Evolutionary conservation across 2,329 filamentous ascomycete genomes (phyloP), one percentile per base, ranked within the genome.

Genomic region (Talaromyces sp.): DNA sequence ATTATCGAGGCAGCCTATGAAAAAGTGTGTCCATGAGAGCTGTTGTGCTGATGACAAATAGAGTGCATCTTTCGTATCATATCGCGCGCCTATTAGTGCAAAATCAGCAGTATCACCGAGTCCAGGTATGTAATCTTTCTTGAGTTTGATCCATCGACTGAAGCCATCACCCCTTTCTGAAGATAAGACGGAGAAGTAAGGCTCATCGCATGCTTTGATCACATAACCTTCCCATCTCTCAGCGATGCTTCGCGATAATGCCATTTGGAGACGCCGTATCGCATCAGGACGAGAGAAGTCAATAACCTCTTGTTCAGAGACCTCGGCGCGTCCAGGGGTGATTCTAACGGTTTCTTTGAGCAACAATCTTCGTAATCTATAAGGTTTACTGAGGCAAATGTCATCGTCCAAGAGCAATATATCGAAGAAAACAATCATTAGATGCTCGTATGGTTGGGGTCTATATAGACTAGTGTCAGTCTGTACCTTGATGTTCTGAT

Each of bases 101-200:
- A 96, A 90, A 72, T 96, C 93, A 9, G 90, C 90, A 33, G 92
- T 86, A 64, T 96, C 92, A 0, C 92, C 91, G 71, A 93, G 85
- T 2, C 86, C 86, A 28, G 83, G 81, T 40, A 96, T 84, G 69
- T 96, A 96, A 70, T 95, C 91, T 69, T 92, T 92, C 75, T 96
- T 96, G 46, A 96, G 75, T 75, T 96, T 96, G 70, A 96, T 90
- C 72, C 86, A 89, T 79, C 33, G 80, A 66, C 68, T 76, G 67
- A 68, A 52, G 67, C 69, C 71, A 63, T 54, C 68, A 62, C 69
- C 69, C 21, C 61, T 71, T 50, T 67, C 50, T 69, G 69, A 33
- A 65, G 71, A 66, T 82, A 84, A 66, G 0, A 77, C 69, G 61
- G 85, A 79, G 66, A 96, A 90, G 71, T 96, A 96, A 0, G 92